A percentile compares a stretch with the other conserved stretches of the same genome.
phyloP scores from a whole-genome alignment of 2,329 filamentous ascomycete genomes.

The Aspergillus carbonarius region DNA sequence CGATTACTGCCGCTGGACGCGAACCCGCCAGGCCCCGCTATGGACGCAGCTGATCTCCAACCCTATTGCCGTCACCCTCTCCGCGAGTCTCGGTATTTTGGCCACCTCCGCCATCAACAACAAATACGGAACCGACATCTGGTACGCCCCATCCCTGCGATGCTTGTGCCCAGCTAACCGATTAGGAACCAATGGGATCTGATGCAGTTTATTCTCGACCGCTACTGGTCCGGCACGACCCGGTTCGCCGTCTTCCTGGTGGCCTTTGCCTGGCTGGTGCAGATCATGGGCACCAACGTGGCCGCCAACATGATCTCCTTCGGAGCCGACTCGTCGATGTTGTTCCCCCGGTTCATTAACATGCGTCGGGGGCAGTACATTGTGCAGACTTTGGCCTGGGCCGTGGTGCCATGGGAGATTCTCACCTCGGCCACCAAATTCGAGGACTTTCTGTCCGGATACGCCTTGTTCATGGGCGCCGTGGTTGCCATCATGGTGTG shows the following conservation, averaged over 20 bases:
- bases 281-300: constrained; percentile 40
- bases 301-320: constrained; percentile 40
- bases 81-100: constrained; percentile 47
- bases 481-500: constrained; percentile 9
- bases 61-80: constrained; percentile 44
- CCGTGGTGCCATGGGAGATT: constrained; percentile 24
- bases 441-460: constrained; percentile 9
- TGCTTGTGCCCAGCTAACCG: background rate
- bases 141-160: background rate
- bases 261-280: constrained; percentile 37
- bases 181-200: constrained; percentile 34
- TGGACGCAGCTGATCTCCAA: constrained; percentile 45
- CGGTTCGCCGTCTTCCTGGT: constrained; percentile 42
- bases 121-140: constrained; percentile 37
- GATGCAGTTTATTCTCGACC: constrained; percentile 31
- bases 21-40: constrained; percentile 36
- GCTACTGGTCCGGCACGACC: constrained; percentile 32
- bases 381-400: constrained; percentile 54
- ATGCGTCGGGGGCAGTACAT: constrained; percentile 54
- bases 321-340: constrained; percentile 39
- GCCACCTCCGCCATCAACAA: constrained; percentile 47
- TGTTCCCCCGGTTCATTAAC: constrained; percentile 54
- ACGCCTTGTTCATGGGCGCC: constrained; percentile 9
- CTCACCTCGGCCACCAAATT: constrained; percentile 7
- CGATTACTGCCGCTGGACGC: constrained; percentile 44